A percentile compares a stretch with the other conserved stretches of the same genome.
phyloP scores from a whole-genome alignment of 805 yeast genomes.

The Candida silvatica region DNA sequence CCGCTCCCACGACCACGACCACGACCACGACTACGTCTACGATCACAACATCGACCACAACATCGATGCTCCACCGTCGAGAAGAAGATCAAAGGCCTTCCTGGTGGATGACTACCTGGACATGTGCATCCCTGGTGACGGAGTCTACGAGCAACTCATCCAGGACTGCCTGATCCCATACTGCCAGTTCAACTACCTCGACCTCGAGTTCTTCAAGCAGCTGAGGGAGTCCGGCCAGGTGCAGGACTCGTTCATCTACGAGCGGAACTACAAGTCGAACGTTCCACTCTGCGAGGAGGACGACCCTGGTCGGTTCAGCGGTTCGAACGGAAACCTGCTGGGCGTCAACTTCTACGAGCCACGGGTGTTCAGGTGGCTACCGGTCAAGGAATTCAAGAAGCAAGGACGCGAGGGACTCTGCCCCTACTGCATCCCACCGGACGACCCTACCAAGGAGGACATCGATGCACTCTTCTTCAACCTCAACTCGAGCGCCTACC shows the following conservation, averaged over 20 bases:
- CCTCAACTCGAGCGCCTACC: conserved; percentile 14
- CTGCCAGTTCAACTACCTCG: conserved; percentile 9
- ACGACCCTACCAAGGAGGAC: conserved; percentile 6
- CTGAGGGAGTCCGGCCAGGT: conserved; percentile 1
- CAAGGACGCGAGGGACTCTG: conserved; percentile 17
- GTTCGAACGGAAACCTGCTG: not conserved
- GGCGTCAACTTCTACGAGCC: conserved; percentile 12
- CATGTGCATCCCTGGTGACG: conserved; percentile 6
- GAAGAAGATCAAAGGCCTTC: conserved; percentile 6
- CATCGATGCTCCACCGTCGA: too few relatives aligned
- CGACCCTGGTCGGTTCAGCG: not conserved
- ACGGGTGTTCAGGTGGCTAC: conserved; percentile 8
- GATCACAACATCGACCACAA: too few relatives aligned
- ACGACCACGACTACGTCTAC: too few relatives aligned
- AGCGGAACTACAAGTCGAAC: not conserved
- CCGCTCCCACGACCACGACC: too few relatives aligned
- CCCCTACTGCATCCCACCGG: conserved; percentile 19
- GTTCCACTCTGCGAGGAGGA: conserved; percentile 1
- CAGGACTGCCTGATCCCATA: conserved; percentile 10
- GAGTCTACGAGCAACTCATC: conserved; percentile 6
- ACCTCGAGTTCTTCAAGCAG: conserved; percentile 5
- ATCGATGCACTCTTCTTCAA: conserved; percentile 1
- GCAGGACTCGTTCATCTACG: not conserved
- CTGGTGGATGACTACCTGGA: conserved; percentile 8
- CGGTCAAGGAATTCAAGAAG: not conserved